phyloP scores from a whole-genome alignment of 2,329 filamentous ascomycete species.

The Cordyceps javanica region DNA sequence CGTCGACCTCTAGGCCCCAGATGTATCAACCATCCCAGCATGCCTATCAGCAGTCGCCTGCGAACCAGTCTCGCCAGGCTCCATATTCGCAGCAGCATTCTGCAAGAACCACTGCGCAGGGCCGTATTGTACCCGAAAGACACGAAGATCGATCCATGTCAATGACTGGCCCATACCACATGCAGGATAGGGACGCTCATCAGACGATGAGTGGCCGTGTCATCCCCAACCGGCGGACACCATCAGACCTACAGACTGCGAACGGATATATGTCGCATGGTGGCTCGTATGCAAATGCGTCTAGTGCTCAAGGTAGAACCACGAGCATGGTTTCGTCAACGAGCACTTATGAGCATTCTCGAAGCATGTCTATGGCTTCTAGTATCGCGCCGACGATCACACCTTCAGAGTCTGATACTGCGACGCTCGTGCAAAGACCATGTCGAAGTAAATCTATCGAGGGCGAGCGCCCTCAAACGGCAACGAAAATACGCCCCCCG shows the following conservation, averaged over 20 bases:
- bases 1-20: constrained; percentile 65
- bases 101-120: constrained; percentile 82
- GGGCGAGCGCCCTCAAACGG: constrained; percentile 50
- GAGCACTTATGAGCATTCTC: constrained; percentile 39
- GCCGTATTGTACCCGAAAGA: constrained; percentile 82
- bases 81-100: constrained; percentile 59
- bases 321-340: constrained; percentile 56
- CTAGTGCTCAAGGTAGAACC: constrained; percentile 51
- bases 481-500: constrained; percentile 61
- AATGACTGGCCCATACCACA: constrained; percentile 68
- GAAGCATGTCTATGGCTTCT: constrained; percentile 92
- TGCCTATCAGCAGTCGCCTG: constrained; percentile 58
- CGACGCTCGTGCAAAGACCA: constrained; percentile 46
- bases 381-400: constrained; percentile 67
- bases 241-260: constrained; percentile 32
- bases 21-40: constrained; percentile 61
- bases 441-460: constrained; percentile 52
- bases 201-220: constrained; percentile 92
- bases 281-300: constrained; percentile 37
- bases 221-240: constrained; percentile 65
- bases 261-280: constrained; percentile 31
- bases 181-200: constrained; percentile 69
- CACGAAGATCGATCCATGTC: constrained; percentile 95
- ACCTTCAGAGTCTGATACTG: constrained; percentile 50
- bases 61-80: constrained; percentile 71